These are phyloP conservation scores for Selaginella moellendorffii DNA, from an alignment of 75 land plant species.

Conservation along the genomic window DNA sequence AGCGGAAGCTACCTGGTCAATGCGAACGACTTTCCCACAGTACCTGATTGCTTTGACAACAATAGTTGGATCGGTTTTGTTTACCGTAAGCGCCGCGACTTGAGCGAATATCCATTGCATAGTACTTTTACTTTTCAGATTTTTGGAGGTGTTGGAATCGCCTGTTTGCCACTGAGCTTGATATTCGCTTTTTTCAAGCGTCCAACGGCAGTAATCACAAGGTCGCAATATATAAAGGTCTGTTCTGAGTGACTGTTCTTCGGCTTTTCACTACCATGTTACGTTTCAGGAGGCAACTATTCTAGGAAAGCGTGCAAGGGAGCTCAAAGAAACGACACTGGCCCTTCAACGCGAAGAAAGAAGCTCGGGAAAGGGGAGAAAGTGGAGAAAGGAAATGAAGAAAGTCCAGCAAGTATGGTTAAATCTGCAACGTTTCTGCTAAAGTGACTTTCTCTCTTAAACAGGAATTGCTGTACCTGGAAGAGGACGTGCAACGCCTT, in stretches of 20 bases:
- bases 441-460: not conserved
- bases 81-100: slow-evolving; percentile 49
- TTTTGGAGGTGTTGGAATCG: slow-evolving; percentile 97
- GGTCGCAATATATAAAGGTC: slow-evolving; percentile 95
- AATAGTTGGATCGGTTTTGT: slow-evolving; percentile 90
- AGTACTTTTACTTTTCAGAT: slow-evolving; percentile 35
- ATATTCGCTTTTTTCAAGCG: slow-evolving; percentile 76
- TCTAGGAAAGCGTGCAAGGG: slow-evolving; percentile 81
- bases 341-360: slow-evolving; percentile 86
- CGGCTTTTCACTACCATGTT: too few species aligned
- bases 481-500: slow-evolving; percentile 82
- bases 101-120: too few species aligned
- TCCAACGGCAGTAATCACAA: slow-evolving; percentile 85
- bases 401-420: slow-evolving; percentile 74
- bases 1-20: slow-evolving; percentile 72
- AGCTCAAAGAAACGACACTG: slow-evolving; percentile 73
- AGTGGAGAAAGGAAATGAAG: slow-evolving; percentile 91
- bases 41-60: slow-evolving; percentile 92
- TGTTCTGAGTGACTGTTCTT: not conserved
- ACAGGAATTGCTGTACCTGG: slow-evolving; percentile 81
- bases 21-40: slow-evolving; percentile 81
- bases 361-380: slow-evolving; percentile 74
- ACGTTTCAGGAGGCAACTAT: slow-evolving; percentile 84
- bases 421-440: not conserved
- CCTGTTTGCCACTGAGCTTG: slow-evolving; percentile 80